Percentiles rank a stretch among this genome's conserved stretches.
Evolutionary conservation across 2,329 filamentous ascomycete species (phyloP).

Genomic region (Colletotrichum ledebouriae): DNA sequence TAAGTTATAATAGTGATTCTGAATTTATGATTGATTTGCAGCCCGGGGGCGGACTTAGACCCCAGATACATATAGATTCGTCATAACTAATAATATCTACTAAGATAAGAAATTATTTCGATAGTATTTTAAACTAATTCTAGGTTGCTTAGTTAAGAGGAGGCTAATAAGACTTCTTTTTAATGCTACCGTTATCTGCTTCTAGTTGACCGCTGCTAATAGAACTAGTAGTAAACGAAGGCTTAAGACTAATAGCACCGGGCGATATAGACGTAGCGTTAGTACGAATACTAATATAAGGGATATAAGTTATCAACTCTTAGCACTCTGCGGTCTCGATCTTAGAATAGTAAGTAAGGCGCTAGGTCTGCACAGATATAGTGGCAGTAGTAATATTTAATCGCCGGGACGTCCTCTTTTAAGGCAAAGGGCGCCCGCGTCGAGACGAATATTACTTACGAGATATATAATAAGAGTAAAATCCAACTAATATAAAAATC

Average conservation of each 20-base stretch:
- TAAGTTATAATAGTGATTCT: conserved; percentile 4
- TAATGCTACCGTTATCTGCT: neutral
- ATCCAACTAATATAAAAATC: no score
- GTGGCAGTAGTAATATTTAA: no score
- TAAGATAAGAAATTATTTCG: neutral
- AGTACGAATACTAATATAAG: neutral
- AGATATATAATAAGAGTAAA: no score
- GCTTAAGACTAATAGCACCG: neutral
- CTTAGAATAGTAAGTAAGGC: neutral
- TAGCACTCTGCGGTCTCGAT: neutral
- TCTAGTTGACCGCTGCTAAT: neutral
- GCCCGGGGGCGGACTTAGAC: neutral
- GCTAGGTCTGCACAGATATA: neutral
- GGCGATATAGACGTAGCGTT: neutral
- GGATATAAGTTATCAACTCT: neutral
- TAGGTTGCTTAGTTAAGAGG: neutral
- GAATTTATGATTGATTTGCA: neutral
- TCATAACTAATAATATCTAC: neutral
- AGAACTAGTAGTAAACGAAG: neutral
- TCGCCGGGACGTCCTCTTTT: no score
- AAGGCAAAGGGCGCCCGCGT: no score
- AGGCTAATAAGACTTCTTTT: conserved; percentile 1
- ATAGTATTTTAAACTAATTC: conserved; percentile 5
- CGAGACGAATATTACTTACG: no score
- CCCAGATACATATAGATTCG: neutral